Evolutionary conservation across 805 yeast species (phyloP), one percentile per base, ranked within the genome.

Genomic region (Monosporozyma yasuniensis): DNA sequence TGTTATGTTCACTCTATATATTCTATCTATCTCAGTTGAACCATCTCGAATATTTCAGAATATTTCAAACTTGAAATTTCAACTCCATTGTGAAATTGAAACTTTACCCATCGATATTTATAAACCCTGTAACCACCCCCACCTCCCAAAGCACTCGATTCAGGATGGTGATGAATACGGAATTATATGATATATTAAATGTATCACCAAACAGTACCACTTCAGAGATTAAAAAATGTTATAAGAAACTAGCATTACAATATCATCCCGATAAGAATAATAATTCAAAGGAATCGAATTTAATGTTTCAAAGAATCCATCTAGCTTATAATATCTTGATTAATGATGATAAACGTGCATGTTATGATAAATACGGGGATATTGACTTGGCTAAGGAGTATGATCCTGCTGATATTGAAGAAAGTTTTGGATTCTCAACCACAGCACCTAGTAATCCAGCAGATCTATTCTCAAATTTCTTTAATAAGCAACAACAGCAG

Each of bases 191-290:
- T 61, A 74, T 93, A 11, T 73, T 93, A 19, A 93, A 77, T 14
- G 95, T 91, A 4, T 76, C 75, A 27, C 52, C 71, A 3, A 70
- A 72, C 9, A 95, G 95, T 1, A 72, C 81, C 2, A 86, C 83
- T 35, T 50, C 70, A 0, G 96, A 87, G 55, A 71, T 91, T 52
- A 88, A 87, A 64, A 84, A 79, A 62, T 96, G 96, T 1, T 91
- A 87, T 60, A 75, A 96, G 48, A 83, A 76, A 58, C 82, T 80
- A 60, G 98, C 98, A 0, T 72, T 91, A 28, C 75, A 71, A 54
- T 77, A 85, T 32, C 99, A 91, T 68, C 98, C 98, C 0, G 98
- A 91, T 64, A 85, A 95, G 65, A 90, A 91, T 60, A 83, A 83
- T 56, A 81, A 84, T 58, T 76, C 82, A 3, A 95, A 87, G 58